Base-by-base conservation (phyloP, 2,329 filamentous ascomycete genomes). In the Thielaviopsis euricoi region DNA sequence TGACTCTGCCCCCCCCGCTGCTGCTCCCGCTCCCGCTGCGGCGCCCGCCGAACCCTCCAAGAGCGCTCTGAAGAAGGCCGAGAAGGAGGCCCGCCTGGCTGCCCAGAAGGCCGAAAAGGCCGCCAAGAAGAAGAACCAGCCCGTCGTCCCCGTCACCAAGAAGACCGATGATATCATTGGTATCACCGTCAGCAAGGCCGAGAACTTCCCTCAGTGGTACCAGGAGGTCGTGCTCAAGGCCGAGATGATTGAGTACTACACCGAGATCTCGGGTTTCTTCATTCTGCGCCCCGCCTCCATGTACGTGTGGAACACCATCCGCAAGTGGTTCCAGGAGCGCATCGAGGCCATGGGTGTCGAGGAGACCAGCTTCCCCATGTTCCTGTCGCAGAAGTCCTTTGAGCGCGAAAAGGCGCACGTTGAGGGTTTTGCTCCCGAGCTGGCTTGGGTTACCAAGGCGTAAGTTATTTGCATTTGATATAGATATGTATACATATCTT, bases 211-310 rank as follows among this genome's bases (percentile, higher is more conserved):
- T 55, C 83, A 84, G 71, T 98, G 93, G 93, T 98, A 98, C 73
- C 89, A 95, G 73, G 91, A 98, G 73, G 87, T 97, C 61, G 86
- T 98, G 59, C 83, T 90, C 67, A 98, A 98, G 80, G 88, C 89
- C 65, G 89, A 96, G 70, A 87, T 98, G 86, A 85, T 97, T 66
- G 90, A 95, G 67, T 98, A 96, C 80, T 97, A 96, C 69, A 75
- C 71, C 67, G 87, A 95, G 73, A 91, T 97, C 62, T 88, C 90
- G n/a, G 88, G 90, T 53, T 96, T 94, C 75, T 97, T 95, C 72
- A 93, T 97, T 69, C 80, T 95, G 70, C 90, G 88, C 62, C 83
- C 81, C 56, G 71, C 78, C 37, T 74, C 79, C 62, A 85, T 85
- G 81, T 77, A 82, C 69, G 79, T 84, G 65, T 85, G 82, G 82